Percentiles rank a stretch among this genome's conserved stretches.
Evolutionary conservation across 495 filamentous ascomycete genomes (phyloP).

Genomic region (Aspergillus nanangensis): DNA sequence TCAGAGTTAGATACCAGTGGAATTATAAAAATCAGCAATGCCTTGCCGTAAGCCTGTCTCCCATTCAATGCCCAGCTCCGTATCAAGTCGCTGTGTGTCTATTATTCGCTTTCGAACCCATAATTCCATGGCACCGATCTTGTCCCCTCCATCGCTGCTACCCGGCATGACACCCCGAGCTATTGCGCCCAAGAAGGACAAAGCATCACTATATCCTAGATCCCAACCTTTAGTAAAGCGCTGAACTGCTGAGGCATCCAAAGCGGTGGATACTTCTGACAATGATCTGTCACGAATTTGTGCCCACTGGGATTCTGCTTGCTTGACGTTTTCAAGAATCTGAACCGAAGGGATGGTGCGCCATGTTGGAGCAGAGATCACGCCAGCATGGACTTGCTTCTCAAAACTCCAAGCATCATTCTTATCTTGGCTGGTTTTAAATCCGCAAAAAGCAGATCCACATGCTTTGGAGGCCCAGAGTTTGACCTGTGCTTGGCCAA

Average conservation of each 20-base stretch:
- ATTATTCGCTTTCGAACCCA: conserved; percentile 50
- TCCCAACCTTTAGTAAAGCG: conserved; percentile 51
- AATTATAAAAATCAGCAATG: conserved; percentile 36
- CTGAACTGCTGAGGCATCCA: conserved; percentile 46
- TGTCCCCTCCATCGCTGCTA: conserved; percentile 24
- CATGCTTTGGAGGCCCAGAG: conserved; percentile 39
- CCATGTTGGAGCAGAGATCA: conserved; percentile 31
- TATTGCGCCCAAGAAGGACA: conserved; percentile 39
- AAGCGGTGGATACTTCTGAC: conserved; percentile 35
- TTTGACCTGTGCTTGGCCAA: conserved; percentile 41
- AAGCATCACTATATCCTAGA: conserved; percentile 46
- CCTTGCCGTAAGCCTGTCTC: conserved; percentile 49
- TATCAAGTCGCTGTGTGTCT: conserved; percentile 34
- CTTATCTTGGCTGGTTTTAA: conserved; percentile 47
- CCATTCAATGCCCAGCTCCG: conserved; percentile 44
- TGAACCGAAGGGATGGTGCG: conserved; percentile 26
- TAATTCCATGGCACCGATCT: conserved; percentile 48
- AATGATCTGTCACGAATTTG: conserved; percentile 23
- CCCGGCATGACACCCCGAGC: conserved; percentile 11
- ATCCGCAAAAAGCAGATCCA: conserved; percentile 51
- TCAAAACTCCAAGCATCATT: conserved; percentile 53
- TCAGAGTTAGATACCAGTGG: too few relatives aligned
- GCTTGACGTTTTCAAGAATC: conserved; percentile 19
- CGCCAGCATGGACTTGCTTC: conserved; percentile 34
- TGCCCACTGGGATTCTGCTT: conserved; percentile 25